A percentile compares a stretch with the other conserved stretches of the same genome.
Evolutionary conservation across 2,329 filamentous ascomycete genomes (phyloP).

Genomic region (Aspergillus sp.): DNA sequence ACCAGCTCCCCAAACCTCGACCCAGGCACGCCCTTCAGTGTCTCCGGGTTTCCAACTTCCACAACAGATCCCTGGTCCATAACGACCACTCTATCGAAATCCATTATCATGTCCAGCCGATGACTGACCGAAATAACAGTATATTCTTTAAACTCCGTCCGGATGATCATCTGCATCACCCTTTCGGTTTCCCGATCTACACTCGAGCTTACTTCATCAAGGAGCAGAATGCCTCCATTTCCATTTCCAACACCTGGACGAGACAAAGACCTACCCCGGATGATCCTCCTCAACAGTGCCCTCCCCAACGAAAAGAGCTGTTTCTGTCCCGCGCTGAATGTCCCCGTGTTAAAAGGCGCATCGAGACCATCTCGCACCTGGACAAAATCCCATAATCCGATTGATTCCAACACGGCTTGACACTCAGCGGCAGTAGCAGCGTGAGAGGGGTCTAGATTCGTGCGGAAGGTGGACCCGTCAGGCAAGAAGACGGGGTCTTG

Average conservation of each 20-base stretch:
- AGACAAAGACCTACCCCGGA: background rate
- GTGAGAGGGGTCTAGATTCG: slow-evolving; percentile 42
- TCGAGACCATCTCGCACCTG: slow-evolving; percentile 3
- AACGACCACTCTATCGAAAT: slow-evolving; percentile 29
- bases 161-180: slow-evolving; percentile 27
- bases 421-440: background rate
- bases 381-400: slow-evolving; percentile 12
- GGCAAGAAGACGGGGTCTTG: slow-evolving; percentile 57
- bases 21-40: background rate
- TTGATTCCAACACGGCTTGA: background rate
- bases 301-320: slow-evolving; percentile 7
- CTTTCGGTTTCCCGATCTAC: slow-evolving; percentile 17
- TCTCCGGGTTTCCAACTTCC: slow-evolving; percentile 15
- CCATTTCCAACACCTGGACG: background rate
- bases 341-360: slow-evolving; percentile 1
- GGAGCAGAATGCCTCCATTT: slow-evolving; percentile 15
- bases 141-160: slow-evolving; percentile 22
- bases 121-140: slow-evolving; percentile 32
- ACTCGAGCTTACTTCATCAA: slow-evolving; percentile 23
- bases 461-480: slow-evolving; percentile 40
- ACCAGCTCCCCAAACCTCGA: slow-evolving; percentile 10
- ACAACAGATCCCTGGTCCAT: slow-evolving; percentile 21
- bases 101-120: slow-evolving; percentile 28
- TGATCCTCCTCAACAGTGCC: background rate
- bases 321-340: slow-evolving; percentile 4